Conservation (phyloP, 371 early-diverging fungal species). For the Mortierella sp. region DNA sequence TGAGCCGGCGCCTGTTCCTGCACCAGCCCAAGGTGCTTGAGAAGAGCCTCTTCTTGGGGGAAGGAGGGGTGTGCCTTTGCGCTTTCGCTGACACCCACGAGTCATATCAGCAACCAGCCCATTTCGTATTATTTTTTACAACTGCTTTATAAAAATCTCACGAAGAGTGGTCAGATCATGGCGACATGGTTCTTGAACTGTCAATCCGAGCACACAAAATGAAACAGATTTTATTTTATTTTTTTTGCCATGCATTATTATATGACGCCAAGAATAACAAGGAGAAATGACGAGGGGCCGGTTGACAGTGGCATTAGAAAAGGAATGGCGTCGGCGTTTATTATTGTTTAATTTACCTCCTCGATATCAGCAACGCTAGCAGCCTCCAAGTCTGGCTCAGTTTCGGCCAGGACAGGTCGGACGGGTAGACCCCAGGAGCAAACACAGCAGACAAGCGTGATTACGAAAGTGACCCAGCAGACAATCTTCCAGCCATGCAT, state of each 20-base stretch:
- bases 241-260: no score
- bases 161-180: no score
- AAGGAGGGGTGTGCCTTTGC: not conserved
- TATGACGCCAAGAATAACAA: no score
- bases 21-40: not conserved
- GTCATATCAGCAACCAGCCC: not conserved
- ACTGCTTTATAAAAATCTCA: not conserved
- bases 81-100: not conserved
- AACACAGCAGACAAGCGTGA: constrained; percentile 27
- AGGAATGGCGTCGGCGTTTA: not conserved
- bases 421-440: constrained; percentile 25
- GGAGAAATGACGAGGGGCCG: no score
- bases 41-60: not conserved
- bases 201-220: no score
- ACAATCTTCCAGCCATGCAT: constrained; percentile 47
- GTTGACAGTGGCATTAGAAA: not conserved
- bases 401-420: constrained; percentile 10
- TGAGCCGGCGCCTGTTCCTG: not conserved
- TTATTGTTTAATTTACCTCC: not conserved
- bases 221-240: no score
- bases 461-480: constrained; percentile 41
- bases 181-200: no score
- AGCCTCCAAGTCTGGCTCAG: not conserved
- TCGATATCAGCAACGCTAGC: not conserved
- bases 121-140: not conserved